Conservation (phyloP, 768 basidiomycete species). For the Boletus rex-veris region DNA sequence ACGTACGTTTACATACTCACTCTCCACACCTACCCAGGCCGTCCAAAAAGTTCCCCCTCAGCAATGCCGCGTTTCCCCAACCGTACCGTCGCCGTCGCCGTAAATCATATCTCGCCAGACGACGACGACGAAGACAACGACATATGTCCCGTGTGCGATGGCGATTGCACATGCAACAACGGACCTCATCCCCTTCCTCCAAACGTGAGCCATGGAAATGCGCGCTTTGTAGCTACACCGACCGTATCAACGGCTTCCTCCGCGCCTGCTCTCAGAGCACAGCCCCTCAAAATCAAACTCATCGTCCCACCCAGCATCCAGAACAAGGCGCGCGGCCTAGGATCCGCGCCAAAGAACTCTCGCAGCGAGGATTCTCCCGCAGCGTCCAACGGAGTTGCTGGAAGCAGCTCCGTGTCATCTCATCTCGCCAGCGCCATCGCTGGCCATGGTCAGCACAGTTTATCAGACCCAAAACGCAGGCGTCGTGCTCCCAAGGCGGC, state of each 20-base stretch:
- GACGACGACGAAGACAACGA: constrained; percentile 82
- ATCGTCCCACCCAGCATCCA: constrained; percentile 58
- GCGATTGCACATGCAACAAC: constrained; percentile 77
- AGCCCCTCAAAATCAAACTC: constrained; percentile 67
- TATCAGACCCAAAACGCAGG: constrained; percentile 41
- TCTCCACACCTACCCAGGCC: constrained; percentile 29
- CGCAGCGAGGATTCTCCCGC: constrained; percentile 22
- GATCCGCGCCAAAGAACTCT: constrained; percentile 29
- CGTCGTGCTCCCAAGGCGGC: constrained; percentile 55
- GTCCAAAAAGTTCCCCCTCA: constrained; percentile 51
- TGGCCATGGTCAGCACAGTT: constrained; percentile 23
- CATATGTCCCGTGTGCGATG: constrained; percentile 89
- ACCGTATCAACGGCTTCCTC: constrained; percentile 37
- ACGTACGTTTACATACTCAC: constrained; percentile 26
- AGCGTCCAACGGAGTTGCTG: constrained; percentile 40
- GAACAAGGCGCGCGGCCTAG: constrained; percentile 37
- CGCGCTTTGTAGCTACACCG: constrained; percentile 37
- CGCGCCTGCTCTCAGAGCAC: constrained; percentile 25
- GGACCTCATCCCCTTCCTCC: constrained; percentile 35
- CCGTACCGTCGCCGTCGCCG: constrained; percentile 57
- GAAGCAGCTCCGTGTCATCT: constrained; percentile 15
- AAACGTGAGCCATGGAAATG: constrained; percentile 31
- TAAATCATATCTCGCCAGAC: constrained; percentile 36
- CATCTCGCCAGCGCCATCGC: constrained; percentile 17
- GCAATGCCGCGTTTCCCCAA: constrained; percentile 67